Base-by-base conservation (phyloP, 345 rosid genomes). In the Microcos paniculata region DNA sequence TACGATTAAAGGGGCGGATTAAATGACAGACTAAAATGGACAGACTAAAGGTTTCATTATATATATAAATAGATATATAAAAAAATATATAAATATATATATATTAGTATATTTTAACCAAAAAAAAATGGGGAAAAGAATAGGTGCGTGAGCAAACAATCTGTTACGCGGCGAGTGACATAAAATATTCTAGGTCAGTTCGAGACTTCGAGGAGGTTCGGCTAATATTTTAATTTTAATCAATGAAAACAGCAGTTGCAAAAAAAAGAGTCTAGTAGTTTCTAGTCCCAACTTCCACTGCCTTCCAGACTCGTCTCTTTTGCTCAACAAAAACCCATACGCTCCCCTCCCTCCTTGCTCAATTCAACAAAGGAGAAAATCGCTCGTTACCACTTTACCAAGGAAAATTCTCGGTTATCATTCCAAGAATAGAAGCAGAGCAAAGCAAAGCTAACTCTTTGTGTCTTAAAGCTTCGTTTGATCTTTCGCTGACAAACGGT, bases 231-330 rank as follows among this genome's bases (percentile, higher is more conserved):
- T n/a, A n/a, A n/a, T n/a, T n/a, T n/a, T n/a, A n/a, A n/a, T n/a
- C n/a, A n/a, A n/a, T n/a, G n/a, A 31, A 31, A 33, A 18, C 66
- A 40, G 66, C 19, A 8, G 24, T 61, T 16, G n/a, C 38, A 40
- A 8, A 4, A n/a, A 38, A 38, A 63, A 4, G 28, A 1, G 30
- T 21, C 83, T 75, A 75, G 83, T 53, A 79, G 64, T 31, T 80
- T 86, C 89, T 51, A 78, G 78, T 15, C 58, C 71, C 75, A 75
- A 40, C 49, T 76, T 76, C 82, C 18, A 33, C 46, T 14, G 6
- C 8, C 35, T 85, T 82, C 86, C 67, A 74, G 88, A 83, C 24
- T 18, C 11, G 53, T 81, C 84, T 11, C n/a, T 57, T 42, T 15
- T n/a, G 11, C 42, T 18, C 9, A 61, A 18, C n/a, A 42, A 61